Conservation (phyloP, 1,139 yeast species). For the Debaryomyces coudertii region DNA sequence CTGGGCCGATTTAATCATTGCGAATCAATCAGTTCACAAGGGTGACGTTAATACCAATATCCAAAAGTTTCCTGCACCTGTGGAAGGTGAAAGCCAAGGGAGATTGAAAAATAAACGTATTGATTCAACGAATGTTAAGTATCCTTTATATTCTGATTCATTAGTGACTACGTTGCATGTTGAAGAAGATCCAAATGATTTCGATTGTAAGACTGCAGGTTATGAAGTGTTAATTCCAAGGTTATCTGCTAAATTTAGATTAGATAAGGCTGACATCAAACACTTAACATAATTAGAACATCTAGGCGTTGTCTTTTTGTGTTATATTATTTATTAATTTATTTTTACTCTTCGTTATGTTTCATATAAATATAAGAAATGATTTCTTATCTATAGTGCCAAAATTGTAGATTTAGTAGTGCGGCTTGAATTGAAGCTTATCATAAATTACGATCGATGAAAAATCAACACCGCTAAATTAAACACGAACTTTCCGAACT, state of each 20-base stretch:
- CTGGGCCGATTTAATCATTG: constrained; percentile 58
- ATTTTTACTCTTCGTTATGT: neutral
- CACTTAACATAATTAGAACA: constrained; percentile 24
- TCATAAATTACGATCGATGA: constrained; percentile 1
- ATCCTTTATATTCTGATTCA: constrained; percentile 60
- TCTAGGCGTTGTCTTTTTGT: neutral
- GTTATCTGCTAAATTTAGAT: constrained; percentile 38
- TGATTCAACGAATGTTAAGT: constrained; percentile 34
- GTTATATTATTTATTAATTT: constrained; percentile 4
- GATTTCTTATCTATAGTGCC: neutral
- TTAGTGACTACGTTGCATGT: constrained; percentile 73
- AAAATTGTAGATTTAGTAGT: neutral
- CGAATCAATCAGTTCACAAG: constrained; percentile 37
- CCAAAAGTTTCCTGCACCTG: constrained; percentile 38
- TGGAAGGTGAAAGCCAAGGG: constrained; percentile 17
- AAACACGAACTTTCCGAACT: neutral
- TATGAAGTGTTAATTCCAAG: constrained; percentile 77
- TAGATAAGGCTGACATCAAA: constrained; percentile 40
- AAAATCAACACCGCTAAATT: constrained; percentile 1
- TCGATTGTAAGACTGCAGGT: constrained; percentile 57
- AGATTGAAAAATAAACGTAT: constrained; percentile 14
- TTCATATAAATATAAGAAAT: constrained; percentile 1
- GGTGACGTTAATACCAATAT: constrained; percentile 19
- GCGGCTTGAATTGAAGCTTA: constrained; percentile 1
- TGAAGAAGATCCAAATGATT: constrained; percentile 60